Evolutionary conservation across 2,329 filamentous ascomycete species (phyloP).

Genomic region (Cryphonectria naterciae): DNA sequence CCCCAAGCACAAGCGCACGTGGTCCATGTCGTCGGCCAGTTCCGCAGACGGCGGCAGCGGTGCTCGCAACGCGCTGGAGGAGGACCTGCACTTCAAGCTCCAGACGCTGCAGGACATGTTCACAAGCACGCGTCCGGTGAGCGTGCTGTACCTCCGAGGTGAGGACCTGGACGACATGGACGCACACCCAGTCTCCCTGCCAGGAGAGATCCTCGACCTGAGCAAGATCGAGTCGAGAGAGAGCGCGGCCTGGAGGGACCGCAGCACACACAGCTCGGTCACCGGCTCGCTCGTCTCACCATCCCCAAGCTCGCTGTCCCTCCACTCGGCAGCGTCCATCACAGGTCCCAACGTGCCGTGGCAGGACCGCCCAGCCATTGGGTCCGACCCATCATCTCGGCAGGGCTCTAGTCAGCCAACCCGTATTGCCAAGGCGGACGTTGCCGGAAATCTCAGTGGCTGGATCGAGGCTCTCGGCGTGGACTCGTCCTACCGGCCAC

Average conservation of each 20-base stretch:
- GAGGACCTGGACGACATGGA: constrained; percentile 81
- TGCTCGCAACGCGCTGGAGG: constrained; percentile 61
- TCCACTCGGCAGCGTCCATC: constrained; percentile 60
- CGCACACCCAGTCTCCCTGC: constrained; percentile 73
- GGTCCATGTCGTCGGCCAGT: constrained; percentile 86
- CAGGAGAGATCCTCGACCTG: constrained; percentile 68
- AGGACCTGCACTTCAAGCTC: constrained; percentile 79
- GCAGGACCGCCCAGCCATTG: constrained; percentile 60
- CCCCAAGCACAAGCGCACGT: constrained; percentile 88
- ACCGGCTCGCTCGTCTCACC: constrained; percentile 67
- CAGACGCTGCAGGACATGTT: constrained; percentile 86
- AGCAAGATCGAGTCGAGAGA: constrained; percentile 56
- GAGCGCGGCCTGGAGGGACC: constrained; percentile 52
- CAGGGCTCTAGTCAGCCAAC: constrained; percentile 58
- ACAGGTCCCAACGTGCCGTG: constrained; percentile 52
- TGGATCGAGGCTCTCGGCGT: constrained; percentile 93
- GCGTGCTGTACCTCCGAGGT: constrained; percentile 76
- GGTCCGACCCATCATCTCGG: constrained; percentile 46
- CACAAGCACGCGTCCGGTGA: constrained; percentile 78
- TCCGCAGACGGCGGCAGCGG: constrained; percentile 55
- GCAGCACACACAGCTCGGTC: constrained; percentile 61
- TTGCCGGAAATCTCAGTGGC: constrained; percentile 69
- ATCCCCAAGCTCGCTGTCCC: constrained; percentile 66
- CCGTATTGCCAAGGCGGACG: constrained; percentile 58
- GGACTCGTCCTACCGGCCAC: constrained; percentile 82